Percentiles rank a stretch among this genome's conserved stretches.
These are phyloP conservation scores for Ilex aquifolium DNA, from an alignment of 257 asterid species.

Conservation along the genomic window DNA sequence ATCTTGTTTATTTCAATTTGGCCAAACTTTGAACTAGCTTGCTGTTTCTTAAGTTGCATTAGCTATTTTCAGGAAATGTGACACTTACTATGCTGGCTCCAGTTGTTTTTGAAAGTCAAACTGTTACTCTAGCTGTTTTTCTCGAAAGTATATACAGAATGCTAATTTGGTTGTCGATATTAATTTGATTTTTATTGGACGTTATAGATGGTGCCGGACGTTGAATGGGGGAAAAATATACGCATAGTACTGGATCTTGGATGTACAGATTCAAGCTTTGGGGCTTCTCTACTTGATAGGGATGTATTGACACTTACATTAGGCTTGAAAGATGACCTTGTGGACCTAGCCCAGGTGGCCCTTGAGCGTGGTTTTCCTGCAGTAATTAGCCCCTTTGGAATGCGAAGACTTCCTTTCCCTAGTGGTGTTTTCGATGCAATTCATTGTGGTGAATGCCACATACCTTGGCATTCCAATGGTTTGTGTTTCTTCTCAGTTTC, in stretches of 20 bases:
- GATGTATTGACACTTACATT: slow-evolving; percentile 68
- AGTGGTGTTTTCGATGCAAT: slow-evolving; percentile 89
- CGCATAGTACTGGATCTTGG: slow-evolving; percentile 83
- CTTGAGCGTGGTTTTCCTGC: slow-evolving; percentile 96
- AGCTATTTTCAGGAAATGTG: not conserved
- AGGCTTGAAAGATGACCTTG: slow-evolving; percentile 83
- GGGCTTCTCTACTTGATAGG: slow-evolving; percentile 65
- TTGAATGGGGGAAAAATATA: slow-evolving; percentile 94
- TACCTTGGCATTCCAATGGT: slow-evolving; percentile 89
- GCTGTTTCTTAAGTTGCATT: not conserved
- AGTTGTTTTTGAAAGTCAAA: no score
- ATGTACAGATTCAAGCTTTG: slow-evolving; percentile 81
- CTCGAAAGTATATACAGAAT: slow-evolving; percentile 5
- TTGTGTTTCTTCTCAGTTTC: slow-evolving; percentile 18
- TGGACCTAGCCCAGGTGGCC: slow-evolving; percentile 81
- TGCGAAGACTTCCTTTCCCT: slow-evolving; percentile 80
- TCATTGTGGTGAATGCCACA: slow-evolving; percentile 76
- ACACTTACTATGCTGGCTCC: no score
- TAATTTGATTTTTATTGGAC: slow-evolving; percentile 21
- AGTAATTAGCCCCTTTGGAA: slow-evolving; percentile 65
- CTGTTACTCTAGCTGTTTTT: not conserved
- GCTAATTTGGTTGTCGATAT: slow-evolving; percentile 2
- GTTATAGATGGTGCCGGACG: slow-evolving; percentile 93
- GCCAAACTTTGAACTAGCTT: not conserved
- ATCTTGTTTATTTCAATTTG: not conserved